phyloP scores from a whole-genome alignment of 192 early-diverging fungal species.

The Haplosporangium gracile region DNA sequence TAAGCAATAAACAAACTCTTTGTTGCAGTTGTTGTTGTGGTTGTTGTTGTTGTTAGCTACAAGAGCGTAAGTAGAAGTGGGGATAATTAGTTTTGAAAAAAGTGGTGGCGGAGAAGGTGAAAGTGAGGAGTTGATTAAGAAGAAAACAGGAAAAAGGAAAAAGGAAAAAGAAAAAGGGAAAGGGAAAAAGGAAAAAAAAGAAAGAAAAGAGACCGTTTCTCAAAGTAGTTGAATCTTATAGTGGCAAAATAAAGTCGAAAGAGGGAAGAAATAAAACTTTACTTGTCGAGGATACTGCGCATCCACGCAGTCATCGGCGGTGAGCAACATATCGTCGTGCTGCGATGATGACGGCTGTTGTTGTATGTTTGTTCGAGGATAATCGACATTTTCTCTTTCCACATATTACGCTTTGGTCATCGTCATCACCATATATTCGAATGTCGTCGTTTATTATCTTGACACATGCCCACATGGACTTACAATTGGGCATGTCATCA shows the following conservation, averaged over 20 bases:
- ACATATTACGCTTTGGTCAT: not conserved
- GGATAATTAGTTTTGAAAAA: not conserved
- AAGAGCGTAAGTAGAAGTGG: not conserved
- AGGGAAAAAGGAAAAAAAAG: not conserved
- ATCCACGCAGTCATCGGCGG: not conserved
- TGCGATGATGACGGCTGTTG: not conserved
- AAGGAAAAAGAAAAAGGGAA: not conserved
- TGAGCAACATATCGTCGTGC: not conserved
- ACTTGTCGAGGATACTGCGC: not conserved
- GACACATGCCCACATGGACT: too few species aligned
- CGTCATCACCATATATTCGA: too few species aligned
- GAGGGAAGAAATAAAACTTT: not conserved
- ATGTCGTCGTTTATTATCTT: too few species aligned
- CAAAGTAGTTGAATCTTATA: too few species aligned
- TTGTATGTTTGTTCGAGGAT: not conserved
- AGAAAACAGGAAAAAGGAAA: not conserved
- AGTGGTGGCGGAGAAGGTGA: not conserved
- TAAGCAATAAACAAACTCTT: not conserved
- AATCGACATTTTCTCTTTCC: not conserved
- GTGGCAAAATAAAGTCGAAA: not conserved
- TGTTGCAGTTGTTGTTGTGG: too few species aligned
- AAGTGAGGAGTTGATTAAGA: not conserved
- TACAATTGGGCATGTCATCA: too few species aligned
- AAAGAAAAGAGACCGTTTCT: not conserved
- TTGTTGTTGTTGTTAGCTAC: too few species aligned